Base-by-base conservation (phyloP, 2,329 filamentous ascomycete species). In the Nigrograna mackinnonii region DNA sequence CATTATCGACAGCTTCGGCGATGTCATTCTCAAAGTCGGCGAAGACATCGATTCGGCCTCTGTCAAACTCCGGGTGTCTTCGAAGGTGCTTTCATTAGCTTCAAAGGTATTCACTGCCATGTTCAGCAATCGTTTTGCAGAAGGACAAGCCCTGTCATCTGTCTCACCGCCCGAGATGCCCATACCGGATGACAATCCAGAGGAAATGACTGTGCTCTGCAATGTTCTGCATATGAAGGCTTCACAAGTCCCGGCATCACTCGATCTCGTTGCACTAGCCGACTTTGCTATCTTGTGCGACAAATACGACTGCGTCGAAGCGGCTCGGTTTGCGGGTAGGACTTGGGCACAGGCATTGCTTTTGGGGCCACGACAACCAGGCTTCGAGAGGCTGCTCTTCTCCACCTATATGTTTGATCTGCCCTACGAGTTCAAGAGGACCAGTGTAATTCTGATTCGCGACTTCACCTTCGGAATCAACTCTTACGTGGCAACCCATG, bases 261-360 rank as follows among this genome's bases (percentile, higher is more conserved):
- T 58, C 4, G 32, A 34, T 1, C 30, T 50, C 13, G 17, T 20
- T 9, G 14, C 44, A 3, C 21, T 60, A n/a, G 46, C 48, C 17
- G 31, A 57, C 13, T 41, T 59, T 22, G 58, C 59, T 2, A 22
- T 56, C 2, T 20, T 55, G 5, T 56, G 49, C 33, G 51, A 65
- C 37, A 62, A 62, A 11, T 61, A 64, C 39, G 40, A 54, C 12
- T 62, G 58, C 24, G 36, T 37, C 1, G 37, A 44, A 3, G 43
- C 39, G 6, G 47, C 57, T 2, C 42, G 42, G n/a, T 12, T 43
- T 4, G 61, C 47, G 43, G 37, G 35, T 18, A 37, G 22, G 4
- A 18, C 50, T 12, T 54, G 48, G 49, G 22, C 48, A 4, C 13
- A 32, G 12, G 14, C 35, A 5, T 5, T 47, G 7, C 14, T 52